phyloP scores from a whole-genome alignment of 345 rosid species.

The Populus davidiana region DNA sequence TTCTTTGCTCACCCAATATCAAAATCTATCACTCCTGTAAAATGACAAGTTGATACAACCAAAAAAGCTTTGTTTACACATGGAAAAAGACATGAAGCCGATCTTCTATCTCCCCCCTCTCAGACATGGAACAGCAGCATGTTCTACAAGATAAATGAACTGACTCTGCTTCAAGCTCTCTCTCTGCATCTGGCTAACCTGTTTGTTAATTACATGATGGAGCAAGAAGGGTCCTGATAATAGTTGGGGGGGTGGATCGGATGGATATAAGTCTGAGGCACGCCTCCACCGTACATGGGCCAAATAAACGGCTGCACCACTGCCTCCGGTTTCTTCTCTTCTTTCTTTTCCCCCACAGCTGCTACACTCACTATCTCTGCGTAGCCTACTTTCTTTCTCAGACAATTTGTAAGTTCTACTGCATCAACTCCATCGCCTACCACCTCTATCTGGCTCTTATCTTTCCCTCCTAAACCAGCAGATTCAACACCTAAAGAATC shows the following conservation, averaged over 20 bases:
- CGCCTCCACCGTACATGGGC: background rate
- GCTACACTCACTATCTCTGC: slow-evolving; percentile 12
- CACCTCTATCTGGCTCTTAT: slow-evolving; percentile 16
- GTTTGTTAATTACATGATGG: background rate
- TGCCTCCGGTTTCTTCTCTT: background rate
- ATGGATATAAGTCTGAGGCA: background rate
- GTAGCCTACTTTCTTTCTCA: slow-evolving; percentile 4
- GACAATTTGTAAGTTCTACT: background rate
- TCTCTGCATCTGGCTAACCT: too few relatives aligned
- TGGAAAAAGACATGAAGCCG: too few relatives aligned
- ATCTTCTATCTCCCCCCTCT: too few relatives aligned
- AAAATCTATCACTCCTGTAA: too few relatives aligned
- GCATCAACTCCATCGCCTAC: slow-evolving; percentile 14
- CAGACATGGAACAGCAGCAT: too few relatives aligned
- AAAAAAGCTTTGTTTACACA: too few relatives aligned
- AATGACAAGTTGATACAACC: too few relatives aligned
- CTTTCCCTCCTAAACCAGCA: background rate
- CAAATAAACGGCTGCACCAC: background rate
- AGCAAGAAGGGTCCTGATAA: background rate
- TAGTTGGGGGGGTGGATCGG: too few relatives aligned
- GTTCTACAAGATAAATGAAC: too few relatives aligned
- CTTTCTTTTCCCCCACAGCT: background rate
- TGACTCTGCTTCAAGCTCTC: too few relatives aligned
- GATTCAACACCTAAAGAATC: background rate
- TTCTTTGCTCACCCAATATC: too few relatives aligned